These are phyloP conservation scores for Pseudopithomyces maydicus DNA, from an alignment of 2,329 filamentous ascomycete species.

Conservation along the genomic window DNA sequence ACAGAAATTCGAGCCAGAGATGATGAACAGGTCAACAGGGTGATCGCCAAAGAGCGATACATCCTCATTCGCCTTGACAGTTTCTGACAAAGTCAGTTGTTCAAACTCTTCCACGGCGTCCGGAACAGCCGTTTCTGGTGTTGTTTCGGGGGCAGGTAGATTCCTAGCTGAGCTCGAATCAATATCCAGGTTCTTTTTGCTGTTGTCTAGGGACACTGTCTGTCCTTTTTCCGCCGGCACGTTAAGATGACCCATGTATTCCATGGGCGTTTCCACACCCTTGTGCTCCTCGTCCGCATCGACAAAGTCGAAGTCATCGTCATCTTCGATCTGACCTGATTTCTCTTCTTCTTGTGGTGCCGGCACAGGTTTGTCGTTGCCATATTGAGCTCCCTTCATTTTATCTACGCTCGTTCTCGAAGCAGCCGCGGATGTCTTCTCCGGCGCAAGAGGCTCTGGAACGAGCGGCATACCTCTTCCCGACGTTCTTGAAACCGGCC, in stretches of 20 bases:
- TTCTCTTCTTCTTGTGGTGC: constrained; percentile 10
- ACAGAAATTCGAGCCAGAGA: constrained; percentile 86
- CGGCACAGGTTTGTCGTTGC: neutral
- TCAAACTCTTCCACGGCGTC: constrained; percentile 37
- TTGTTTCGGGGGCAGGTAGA: constrained; percentile 23
- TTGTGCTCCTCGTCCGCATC: constrained; percentile 60
- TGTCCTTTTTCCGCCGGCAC: constrained; percentile 28
- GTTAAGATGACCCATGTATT: constrained; percentile 54
- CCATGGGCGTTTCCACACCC: constrained; percentile 51
- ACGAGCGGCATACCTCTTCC: constrained; percentile 14
- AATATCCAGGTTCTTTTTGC: constrained; percentile 24
- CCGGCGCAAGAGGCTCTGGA: constrained; percentile 14
- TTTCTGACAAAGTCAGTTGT: constrained; percentile 33
- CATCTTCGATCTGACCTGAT: constrained; percentile 30
- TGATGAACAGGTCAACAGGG: constrained; percentile 83
- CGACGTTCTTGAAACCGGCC: constrained; percentile 27
- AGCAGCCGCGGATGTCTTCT: constrained; percentile 15
- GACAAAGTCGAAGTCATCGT: constrained; percentile 57
- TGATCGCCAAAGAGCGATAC: constrained; percentile 69
- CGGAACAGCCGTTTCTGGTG: constrained; percentile 26
- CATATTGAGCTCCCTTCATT: neutral
- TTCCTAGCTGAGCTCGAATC: constrained; percentile 31
- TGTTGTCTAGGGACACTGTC: constrained; percentile 29
- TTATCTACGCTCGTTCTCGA: constrained; percentile 25
- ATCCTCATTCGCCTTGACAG: constrained; percentile 57